These are phyloP conservation scores for Cardamine resedifolia DNA, from an alignment of 345 rosid species.

Conservation along the genomic window DNA sequence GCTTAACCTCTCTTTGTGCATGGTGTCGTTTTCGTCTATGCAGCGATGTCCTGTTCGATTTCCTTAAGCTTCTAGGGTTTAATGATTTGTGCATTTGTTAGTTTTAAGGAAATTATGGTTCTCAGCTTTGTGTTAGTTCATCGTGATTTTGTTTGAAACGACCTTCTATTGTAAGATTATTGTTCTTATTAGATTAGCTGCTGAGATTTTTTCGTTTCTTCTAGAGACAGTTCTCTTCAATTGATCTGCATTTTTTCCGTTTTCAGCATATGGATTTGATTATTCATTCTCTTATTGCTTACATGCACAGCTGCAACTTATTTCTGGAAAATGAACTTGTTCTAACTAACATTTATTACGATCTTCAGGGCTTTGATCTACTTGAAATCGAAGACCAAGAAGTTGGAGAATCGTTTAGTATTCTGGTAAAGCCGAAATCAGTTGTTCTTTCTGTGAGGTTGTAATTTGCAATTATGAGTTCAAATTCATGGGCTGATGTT, in stretches of 20 bases:
- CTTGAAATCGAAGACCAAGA: constrained; percentile 15
- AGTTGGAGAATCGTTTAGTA: background rate
- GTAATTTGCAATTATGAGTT: constrained; percentile 46
- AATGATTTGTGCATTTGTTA: constrained; percentile 28
- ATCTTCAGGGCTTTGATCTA: constrained; percentile 30
- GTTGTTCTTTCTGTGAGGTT: background rate
- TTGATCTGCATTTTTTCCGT: constrained; percentile 18
- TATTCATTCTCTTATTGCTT: background rate
- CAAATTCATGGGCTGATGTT: constrained; percentile 93
- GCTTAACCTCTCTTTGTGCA: constrained; percentile 32
- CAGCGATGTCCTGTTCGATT: constrained; percentile 31
- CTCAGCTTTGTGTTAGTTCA: constrained; percentile 27
- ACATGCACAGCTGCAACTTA: constrained; percentile 30
- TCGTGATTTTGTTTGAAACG: constrained; percentile 23
- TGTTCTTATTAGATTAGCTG: constrained; percentile 26
- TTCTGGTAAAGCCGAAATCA: background rate
- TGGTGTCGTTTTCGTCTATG: constrained; percentile 21
- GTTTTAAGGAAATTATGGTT: background rate
- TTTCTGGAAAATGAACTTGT: constrained; percentile 17
- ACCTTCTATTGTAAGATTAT: constrained; percentile 9
- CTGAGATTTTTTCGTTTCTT: constrained; percentile 10
- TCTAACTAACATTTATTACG: constrained; percentile 14
- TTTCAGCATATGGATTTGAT: constrained; percentile 17
- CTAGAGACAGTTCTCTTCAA: background rate
- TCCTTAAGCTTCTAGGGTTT: constrained; percentile 36